Base-by-base conservation (phyloP, 1,139 yeast genomes). In the Protomyces arabidopsidicola region DNA sequence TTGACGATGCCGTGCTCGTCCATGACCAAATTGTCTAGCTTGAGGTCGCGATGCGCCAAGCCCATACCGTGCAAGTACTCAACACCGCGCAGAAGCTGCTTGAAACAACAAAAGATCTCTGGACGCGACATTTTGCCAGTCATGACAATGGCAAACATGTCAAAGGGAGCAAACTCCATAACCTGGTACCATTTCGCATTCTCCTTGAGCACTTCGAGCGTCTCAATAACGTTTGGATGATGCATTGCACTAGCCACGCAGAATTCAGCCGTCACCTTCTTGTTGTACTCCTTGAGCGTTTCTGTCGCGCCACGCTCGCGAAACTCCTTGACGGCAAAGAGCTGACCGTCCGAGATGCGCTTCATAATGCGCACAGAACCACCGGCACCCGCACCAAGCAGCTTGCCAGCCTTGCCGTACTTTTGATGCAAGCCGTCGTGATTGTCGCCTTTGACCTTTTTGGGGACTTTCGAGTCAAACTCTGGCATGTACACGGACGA, bases 161-260 rank as follows among this genome's bases (percentile, higher is more conserved):
- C 99, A 66, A 87, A 88, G 22, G 97, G 97, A 66, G 97, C 95
- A 73, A 89, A 95, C 74, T 95, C 98, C 98, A 95, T 93, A 58
- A 95, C 91, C 75, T 95, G 97, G 74, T 85, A 93, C 72, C 89
- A 89, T 69, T 90, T 84, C 67, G 86, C 88, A 69, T 85, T 86
- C 71, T 90, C 97, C 71, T 89, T 88, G 65, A 91, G 84, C 50
- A 93, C 90, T 74, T 95, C 98, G 66, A 93, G 82, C 0, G 98
- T 93, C 74, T 91, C 95, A 71, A 93, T 90, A 69, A 93, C 86
- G 74, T 93, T 91, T 18, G 97, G 93, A 75, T 93, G 98, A 71
- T 89, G 93, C 69, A 93, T 79, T 3, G 98, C 90, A 6, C 97
- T 90, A 0, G 98, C 98, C 68, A 95, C 90, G 76, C 98, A 91